These are phyloP conservation scores for Talaromyces nanjingensis DNA, from an alignment of 495 filamentous ascomycete genomes.

Conservation along the genomic window DNA sequence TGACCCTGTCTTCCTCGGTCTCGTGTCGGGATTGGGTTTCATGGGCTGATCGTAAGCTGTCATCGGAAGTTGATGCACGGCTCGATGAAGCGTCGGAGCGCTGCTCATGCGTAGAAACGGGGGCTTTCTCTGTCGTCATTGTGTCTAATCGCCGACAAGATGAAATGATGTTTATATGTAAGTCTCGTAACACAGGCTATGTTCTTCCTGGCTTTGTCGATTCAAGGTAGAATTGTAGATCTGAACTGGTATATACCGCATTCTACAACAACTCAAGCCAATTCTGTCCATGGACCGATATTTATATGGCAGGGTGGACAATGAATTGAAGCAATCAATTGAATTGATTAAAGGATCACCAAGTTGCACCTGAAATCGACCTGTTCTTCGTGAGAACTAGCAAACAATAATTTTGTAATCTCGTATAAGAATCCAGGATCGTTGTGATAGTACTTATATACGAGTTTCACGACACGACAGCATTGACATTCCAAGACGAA, in stretches of 20 bases:
- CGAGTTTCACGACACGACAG: not conserved
- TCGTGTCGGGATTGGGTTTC: not conserved
- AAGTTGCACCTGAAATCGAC: not conserved
- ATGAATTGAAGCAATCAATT: not conserved
- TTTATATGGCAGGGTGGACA: not conserved
- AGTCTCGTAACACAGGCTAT: not conserved
- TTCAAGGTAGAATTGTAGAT: not conserved
- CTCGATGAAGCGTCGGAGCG: not conserved
- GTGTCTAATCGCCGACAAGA: not conserved
- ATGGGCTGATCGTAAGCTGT: not conserved
- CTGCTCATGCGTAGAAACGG: not conserved
- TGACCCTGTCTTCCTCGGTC: not conserved
- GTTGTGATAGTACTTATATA: not conserved
- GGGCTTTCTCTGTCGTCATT: not conserved
- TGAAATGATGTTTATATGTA: not conserved
- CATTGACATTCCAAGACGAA: not conserved
- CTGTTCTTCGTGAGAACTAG: not conserved
- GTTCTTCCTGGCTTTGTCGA: not conserved
- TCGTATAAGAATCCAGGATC: not conserved
- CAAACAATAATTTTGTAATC: not conserved
- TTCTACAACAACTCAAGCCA: not conserved
- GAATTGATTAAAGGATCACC: not conserved
- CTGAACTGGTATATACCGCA: not conserved
- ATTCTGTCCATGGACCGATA: not conserved
- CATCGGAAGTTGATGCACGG: not conserved